A percentile compares a stretch with the other conserved stretches of the same genome.
Conservation (phyloP, 306 rosid genomes). For the Rosa rugosa region DNA sequence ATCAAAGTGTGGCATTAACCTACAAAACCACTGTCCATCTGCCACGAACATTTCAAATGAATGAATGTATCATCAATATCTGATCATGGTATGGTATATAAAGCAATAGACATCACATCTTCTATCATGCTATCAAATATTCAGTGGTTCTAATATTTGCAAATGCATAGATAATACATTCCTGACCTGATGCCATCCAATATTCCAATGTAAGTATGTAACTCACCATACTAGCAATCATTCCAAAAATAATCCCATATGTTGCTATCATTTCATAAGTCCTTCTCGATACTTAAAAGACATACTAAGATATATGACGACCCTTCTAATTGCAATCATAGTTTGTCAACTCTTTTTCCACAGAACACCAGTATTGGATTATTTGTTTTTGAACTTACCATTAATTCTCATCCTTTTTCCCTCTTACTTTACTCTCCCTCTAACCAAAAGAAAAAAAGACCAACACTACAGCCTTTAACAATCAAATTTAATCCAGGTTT, state of each 20-base stretch:
- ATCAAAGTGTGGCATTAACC: background rate
- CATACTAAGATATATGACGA: background rate
- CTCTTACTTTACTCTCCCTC: too few species aligned
- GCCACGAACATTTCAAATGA: background rate
- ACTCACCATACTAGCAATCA: background rate
- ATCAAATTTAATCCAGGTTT: background rate
- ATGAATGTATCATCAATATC: background rate
- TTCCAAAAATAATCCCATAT: background rate
- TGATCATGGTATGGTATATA: background rate
- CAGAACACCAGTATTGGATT: background rate
- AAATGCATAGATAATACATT: background rate
- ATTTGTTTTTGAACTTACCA: background rate
- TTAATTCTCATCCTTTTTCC: background rate
- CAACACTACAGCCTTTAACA: background rate
- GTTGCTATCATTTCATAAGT: background rate
- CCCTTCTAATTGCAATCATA: background rate
- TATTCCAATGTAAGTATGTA: background rate
- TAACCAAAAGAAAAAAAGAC: background rate
- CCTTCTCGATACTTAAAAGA: background rate
- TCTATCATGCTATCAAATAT: background rate
- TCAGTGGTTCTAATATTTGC: background rate
- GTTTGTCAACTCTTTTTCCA: background rate
- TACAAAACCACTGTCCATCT: background rate
- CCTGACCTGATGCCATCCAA: background rate
- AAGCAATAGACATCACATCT: background rate